A percentile compares a stretch with the other conserved stretches of the same genome.
Conservation (phyloP, 345 rosid genomes). For the Citrus trifoliata region DNA sequence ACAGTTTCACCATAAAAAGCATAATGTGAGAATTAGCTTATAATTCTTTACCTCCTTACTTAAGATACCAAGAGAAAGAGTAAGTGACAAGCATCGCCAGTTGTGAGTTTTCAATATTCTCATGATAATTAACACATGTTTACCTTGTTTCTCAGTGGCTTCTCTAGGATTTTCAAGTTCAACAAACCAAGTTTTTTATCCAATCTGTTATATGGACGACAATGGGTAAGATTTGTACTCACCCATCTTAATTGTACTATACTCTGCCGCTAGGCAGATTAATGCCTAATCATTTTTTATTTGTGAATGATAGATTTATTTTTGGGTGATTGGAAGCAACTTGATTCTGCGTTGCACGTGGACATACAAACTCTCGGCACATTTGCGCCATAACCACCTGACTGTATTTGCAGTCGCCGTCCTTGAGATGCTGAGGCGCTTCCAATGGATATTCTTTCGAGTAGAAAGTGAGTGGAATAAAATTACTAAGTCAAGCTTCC, state of each 20-base stretch:
- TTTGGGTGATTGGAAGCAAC: conserved; percentile 94
- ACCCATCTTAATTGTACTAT: neutral
- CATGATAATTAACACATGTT: neutral
- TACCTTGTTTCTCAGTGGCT: conserved; percentile 44
- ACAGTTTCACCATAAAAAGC: neutral
- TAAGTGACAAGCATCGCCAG: neutral
- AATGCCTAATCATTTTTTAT: neutral
- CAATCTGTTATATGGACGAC: conserved; percentile 59
- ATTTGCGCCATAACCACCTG: conserved; percentile 86
- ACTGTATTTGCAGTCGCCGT: conserved; percentile 61
- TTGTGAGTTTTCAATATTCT: neutral
- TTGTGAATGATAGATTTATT: conserved; percentile 55
- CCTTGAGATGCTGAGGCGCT: conserved; percentile 80
- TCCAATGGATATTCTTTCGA: conserved; percentile 96
- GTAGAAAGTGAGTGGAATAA: conserved; percentile 98
- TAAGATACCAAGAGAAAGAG: neutral
- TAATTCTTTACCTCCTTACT: too few relatives aligned
- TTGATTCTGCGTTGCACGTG: conserved; percentile 85
- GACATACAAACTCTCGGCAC: conserved; percentile 96
- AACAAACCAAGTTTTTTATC: conserved; percentile 57
- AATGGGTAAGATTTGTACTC: conserved; percentile 57
- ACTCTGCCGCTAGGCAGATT: neutral
- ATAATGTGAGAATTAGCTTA: neutral
- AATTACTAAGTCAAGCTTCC: conserved; percentile 65
- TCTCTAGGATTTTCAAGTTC: conserved; percentile 89